These are phyloP conservation scores for Aspergillus persii DNA, from an alignment of 2,329 filamentous ascomycete species.

Conservation along the genomic window DNA sequence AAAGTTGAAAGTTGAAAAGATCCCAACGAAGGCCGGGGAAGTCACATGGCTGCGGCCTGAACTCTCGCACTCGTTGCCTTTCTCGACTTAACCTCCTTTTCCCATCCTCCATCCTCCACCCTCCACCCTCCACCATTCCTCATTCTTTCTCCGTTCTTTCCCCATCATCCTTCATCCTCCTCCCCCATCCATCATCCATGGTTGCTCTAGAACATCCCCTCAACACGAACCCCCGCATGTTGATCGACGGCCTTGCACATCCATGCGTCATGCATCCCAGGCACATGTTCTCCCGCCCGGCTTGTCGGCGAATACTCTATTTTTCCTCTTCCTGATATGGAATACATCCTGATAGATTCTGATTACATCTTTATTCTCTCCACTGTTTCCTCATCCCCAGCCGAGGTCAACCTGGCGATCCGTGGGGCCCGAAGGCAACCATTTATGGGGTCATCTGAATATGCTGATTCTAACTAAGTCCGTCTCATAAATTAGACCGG, in stretches of 20 bases:
- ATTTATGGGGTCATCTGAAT: not conserved
- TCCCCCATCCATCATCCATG: too few relatives aligned
- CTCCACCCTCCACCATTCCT: not conserved
- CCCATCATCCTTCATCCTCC: too few relatives aligned
- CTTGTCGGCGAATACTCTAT: not conserved
- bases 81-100: not conserved
- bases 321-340: not conserved
- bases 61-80: not conserved
- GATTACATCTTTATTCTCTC: too few relatives aligned
- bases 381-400: not conserved
- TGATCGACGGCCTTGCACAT: not conserved
- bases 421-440: not conserved
- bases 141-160: too few relatives aligned
- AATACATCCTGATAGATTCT: too few relatives aligned
- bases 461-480: not conserved
- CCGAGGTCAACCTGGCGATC: constrained; percentile 8
- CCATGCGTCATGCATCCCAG: not conserved
- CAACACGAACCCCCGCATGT: too few relatives aligned
- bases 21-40: not conserved
- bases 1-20: not conserved
- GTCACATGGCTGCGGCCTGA: not conserved
- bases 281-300: not conserved
- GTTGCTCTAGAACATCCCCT: too few relatives aligned
- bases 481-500: not conserved
- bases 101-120: not conserved